Percentiles rank a stretch among this genome's conserved stretches.
phyloP scores from a whole-genome alignment of 2,329 filamentous ascomycete species.

The Aspergillus ruber region DNA sequence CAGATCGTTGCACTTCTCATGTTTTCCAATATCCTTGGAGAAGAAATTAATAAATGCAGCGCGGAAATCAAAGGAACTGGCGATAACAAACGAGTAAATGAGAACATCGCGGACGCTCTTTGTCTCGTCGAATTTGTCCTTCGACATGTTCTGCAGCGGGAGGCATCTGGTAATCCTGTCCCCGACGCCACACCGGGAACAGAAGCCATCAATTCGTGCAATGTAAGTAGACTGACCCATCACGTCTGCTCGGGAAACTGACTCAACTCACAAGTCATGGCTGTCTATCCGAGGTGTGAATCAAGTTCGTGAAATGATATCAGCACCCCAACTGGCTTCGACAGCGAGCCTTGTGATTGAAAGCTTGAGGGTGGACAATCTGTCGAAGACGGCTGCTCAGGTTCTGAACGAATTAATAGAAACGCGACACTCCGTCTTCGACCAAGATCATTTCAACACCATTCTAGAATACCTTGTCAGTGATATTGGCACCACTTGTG shows the following conservation, averaged over 20 bases:
- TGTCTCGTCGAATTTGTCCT: conserved; percentile 31
- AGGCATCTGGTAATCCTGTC: conserved; percentile 11
- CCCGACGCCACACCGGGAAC: conserved; percentile 18
- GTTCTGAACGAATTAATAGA: conserved; percentile 29
- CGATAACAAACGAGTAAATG: conserved; percentile 9
- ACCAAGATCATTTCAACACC: conserved; percentile 17
- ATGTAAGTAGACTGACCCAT: conserved; percentile 19
- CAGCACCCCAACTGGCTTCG: conserved; percentile 12
- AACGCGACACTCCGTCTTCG: conserved; percentile 22
- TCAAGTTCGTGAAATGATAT: conserved; percentile 15
- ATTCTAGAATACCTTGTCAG: conserved; percentile 30
- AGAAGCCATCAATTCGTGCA: conserved; percentile 32
- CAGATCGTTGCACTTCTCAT: conserved; percentile 31
- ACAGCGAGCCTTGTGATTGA: conserved; percentile 19
- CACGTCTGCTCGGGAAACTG: conserved; percentile 3
- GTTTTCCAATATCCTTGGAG: conserved; percentile 36
- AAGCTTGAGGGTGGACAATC: conserved; percentile 17
- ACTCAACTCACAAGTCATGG: conserved; percentile 23
- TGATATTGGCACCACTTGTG: conserved; percentile 26
- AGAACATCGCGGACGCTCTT: conserved; percentile 34
- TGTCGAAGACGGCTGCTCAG: conserved; percentile 28
- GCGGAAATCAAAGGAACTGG: conserved; percentile 14
- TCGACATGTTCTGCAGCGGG: conserved; percentile 23
- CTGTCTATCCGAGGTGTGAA: conserved; percentile 24
- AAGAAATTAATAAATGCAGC: conserved; percentile 28